These are phyloP conservation scores for Annona cherimola DNA, from an alignment of 164 flowering plant species.

Conservation along the genomic window DNA sequence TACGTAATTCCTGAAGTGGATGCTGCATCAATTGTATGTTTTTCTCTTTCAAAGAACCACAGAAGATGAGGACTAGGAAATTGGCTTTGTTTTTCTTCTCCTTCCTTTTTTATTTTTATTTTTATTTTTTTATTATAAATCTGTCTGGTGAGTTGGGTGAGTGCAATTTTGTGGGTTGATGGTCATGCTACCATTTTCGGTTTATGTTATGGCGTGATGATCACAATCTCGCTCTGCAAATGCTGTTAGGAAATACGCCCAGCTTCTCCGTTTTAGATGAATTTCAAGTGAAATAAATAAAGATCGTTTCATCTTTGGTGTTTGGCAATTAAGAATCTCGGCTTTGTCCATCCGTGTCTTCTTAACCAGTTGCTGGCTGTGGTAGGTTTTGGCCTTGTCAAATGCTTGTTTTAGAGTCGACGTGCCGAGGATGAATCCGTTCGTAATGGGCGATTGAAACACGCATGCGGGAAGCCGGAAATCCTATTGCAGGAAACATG, in stretches of 20 bases:
- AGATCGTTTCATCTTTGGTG: neutral
- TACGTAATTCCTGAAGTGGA: no score
- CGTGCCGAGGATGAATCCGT: neutral
- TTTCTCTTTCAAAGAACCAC: no score
- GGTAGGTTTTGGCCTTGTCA: neutral
- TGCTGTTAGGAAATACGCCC: no score
- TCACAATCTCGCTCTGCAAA: no score
- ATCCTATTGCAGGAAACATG: slow-evolving; percentile 31
- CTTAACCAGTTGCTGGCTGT: neutral
- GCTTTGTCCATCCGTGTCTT: neutral
- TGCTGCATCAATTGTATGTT: no score
- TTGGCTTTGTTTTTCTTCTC: no score
- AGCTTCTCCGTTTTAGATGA: no score
- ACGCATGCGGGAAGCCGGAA: neutral
- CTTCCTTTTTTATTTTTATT: no score
- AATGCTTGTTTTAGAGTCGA: neutral
- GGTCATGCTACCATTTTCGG: neutral
- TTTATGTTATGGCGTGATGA: no score
- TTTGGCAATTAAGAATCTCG: neutral
- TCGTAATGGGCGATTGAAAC: neutral
- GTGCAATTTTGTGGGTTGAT: neutral
- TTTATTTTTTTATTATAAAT: no score
- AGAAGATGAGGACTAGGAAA: no score
- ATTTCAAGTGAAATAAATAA: neutral
- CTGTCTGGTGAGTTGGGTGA: neutral